Evolutionary conservation across 257 asterid genomes (phyloP).

Genomic region (Vinca minor): DNA sequence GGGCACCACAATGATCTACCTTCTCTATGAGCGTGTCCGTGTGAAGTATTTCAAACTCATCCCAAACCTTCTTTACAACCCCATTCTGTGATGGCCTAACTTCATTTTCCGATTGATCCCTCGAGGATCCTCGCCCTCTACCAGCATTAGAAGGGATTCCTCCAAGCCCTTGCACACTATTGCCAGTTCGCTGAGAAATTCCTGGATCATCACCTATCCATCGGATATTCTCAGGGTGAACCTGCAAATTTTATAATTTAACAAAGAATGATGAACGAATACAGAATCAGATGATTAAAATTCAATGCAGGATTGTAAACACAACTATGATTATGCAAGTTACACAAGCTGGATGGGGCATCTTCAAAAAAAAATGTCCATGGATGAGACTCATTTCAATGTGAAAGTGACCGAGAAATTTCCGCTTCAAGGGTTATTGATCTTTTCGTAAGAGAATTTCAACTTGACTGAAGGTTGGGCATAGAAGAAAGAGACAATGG

Average conservation of each 20-base stretch:
- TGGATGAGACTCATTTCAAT: not conserved
- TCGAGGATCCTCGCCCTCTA: conserved; percentile 44
- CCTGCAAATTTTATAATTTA: conserved; percentile 32
- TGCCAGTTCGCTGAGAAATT: conserved; percentile 43
- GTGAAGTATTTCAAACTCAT: conserved; percentile 73
- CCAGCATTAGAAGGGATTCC: conserved; percentile 35
- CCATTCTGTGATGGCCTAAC: conserved; percentile 48
- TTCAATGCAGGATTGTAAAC: not conserved
- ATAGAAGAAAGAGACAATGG: not conserved
- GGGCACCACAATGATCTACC: conserved; percentile 27
- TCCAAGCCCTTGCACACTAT: conserved; percentile 21
- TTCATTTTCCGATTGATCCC: conserved; percentile 41
- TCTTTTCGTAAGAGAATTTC: too few species aligned
- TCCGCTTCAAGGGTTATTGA: too few species aligned
- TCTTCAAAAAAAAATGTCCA: not conserved
- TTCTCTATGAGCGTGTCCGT: conserved; percentile 78
- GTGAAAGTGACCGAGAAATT: too few species aligned
- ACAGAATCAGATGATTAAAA: not conserved
- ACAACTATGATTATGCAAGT: not conserved
- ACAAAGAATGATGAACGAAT: not conserved
- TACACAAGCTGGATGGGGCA: not conserved
- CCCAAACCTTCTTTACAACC: conserved; percentile 30
- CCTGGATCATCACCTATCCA: conserved; percentile 92
- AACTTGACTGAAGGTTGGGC: not conserved
- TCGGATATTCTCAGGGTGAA: conserved; percentile 72